A percentile compares a stretch with the other conserved stretches of the same genome.
These are phyloP conservation scores for Botrytis sinoallii DNA, from an alignment of 2,329 filamentous ascomycete species.

Conservation along the genomic window DNA sequence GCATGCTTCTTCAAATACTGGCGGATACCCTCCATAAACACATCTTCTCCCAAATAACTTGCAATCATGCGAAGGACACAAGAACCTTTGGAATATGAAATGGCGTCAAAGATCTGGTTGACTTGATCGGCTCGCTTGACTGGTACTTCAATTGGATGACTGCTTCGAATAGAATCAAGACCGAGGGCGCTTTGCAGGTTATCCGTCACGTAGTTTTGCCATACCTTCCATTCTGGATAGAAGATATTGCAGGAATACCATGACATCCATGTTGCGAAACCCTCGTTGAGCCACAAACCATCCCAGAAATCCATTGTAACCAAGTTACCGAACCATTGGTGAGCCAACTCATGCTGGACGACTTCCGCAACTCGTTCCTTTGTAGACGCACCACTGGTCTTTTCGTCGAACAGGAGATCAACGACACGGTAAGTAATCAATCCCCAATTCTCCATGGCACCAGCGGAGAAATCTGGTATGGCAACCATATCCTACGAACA, in stretches of 20 bases:
- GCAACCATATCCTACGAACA: slow-evolving; percentile 71
- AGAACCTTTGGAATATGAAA: slow-evolving; percentile 95
- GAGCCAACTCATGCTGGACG: slow-evolving; percentile 93
- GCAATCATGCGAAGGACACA: slow-evolving; percentile 97
- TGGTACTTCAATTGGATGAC: slow-evolving; percentile 93
- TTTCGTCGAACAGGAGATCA: slow-evolving; percentile 86
- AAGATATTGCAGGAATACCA: slow-evolving; percentile 93
- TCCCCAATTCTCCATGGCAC: slow-evolving; percentile 98
- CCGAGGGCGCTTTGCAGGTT: slow-evolving; percentile 84
- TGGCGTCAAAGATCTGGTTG: slow-evolving; percentile 97
- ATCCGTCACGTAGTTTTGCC: slow-evolving; percentile 92
- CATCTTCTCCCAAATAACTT: slow-evolving; percentile 87
- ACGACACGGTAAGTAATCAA: slow-evolving; percentile 93
- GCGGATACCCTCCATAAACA: slow-evolving; percentile 88
- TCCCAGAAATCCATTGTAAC: slow-evolving; percentile 99
- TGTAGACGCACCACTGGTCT: slow-evolving; percentile 80
- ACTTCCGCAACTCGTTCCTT: slow-evolving; percentile 94
- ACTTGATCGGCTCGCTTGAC: slow-evolving; percentile 95
- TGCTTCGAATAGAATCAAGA: slow-evolving; percentile 88
- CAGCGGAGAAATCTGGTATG: slow-evolving; percentile 91
- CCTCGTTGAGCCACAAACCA: slow-evolving; percentile 92
- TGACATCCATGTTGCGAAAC: slow-evolving; percentile 89
- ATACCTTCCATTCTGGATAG: slow-evolving; percentile 98
- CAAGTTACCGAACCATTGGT: slow-evolving; percentile 97
- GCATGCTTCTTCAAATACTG: slow-evolving; percentile 93